phyloP scores from a whole-genome alignment of 768 basidiomycete genomes.

The Tulasnella sp. region DNA sequence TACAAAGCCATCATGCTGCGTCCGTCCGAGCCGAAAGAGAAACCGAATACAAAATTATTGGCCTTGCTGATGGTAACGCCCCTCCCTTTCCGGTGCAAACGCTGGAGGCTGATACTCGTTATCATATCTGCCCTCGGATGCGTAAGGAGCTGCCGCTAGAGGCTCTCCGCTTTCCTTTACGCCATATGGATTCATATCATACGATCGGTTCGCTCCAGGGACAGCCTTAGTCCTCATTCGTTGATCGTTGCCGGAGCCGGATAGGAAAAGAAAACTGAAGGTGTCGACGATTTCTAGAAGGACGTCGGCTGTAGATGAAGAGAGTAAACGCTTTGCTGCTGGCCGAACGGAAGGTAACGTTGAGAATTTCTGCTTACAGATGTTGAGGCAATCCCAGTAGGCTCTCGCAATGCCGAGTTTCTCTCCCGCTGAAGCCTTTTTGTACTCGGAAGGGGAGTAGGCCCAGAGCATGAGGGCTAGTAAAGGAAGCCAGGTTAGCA shows the following conservation, averaged over 20 bases:
- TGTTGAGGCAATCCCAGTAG: constrained; percentile 56
- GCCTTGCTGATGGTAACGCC: no score
- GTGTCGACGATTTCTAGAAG: background rate
- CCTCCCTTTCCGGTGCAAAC: background rate
- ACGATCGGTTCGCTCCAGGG: background rate
- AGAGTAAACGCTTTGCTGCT: background rate
- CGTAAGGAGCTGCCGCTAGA: background rate
- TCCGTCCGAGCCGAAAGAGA: no score
- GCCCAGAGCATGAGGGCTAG: constrained; percentile 68
- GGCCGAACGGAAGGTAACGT: constrained; percentile 1
- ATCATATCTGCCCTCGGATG: background rate
- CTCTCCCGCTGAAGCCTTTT: constrained; percentile 26
- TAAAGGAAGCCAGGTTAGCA: background rate
- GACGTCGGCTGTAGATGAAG: background rate
- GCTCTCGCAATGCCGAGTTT: constrained; percentile 54
- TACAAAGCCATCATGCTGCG: background rate
- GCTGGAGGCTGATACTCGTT: background rate
- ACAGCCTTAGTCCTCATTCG: background rate
- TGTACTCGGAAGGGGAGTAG: constrained; percentile 64
- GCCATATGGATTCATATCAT: background rate
- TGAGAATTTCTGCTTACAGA: constrained; percentile 32
- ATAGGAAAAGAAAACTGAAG: background rate
- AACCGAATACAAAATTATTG: no score
- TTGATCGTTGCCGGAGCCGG: background rate
- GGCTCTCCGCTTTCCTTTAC: background rate